Evolutionary conservation across 805 yeast species (phyloP), one percentile per base, ranked within the genome.

Genomic region (Cyberlindnera amylophila): DNA sequence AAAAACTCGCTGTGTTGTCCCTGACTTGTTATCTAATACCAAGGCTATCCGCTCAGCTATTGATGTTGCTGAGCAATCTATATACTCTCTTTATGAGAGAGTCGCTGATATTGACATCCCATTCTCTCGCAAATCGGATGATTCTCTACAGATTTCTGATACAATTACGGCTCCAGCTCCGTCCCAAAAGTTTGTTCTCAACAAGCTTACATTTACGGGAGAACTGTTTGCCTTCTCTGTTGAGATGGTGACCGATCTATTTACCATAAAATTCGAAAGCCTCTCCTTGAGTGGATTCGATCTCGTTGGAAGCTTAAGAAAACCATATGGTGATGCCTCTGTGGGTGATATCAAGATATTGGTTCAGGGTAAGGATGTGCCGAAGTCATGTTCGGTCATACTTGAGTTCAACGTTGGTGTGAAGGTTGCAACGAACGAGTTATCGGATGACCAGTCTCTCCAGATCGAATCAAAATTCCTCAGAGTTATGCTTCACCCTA

Each of bases 391-490:
- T 52, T 55, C 76, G 2, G 66, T 66, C 4, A 36, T 76, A 2
- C 36, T 74, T 14, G 78, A 83, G 51, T 55, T 79, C 11, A 69
- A 71, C 45, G 46, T 79, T 47, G 50, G 63, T n/a, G 38, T 75
- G 38, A 67, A 67, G 53, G 51, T 79, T 12, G 47, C 62, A n/a
- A 72, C 76, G 31, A 59, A 67, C 2, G 67, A 55, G 7, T 63
- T 58, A 4, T 50, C 49, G 0, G 53, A 49, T 1, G 45, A 54
- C 2, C 77, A 73, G 44, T 67, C 77, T 1, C 61, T 82, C 4
- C 82, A 80, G 46, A 57, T 83, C 1, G 79, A 73, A 39, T 79
- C 86, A 3, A 71, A 77, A 5, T 74, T 74, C 52, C 77, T 78
- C 39, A 69, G 89, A 32, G 50, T 82, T 4, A 75, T 80, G 45